These are phyloP conservation scores for Lactarius sp. DNA, from an alignment of 768 basidiomycete species.

Conservation along the genomic window DNA sequence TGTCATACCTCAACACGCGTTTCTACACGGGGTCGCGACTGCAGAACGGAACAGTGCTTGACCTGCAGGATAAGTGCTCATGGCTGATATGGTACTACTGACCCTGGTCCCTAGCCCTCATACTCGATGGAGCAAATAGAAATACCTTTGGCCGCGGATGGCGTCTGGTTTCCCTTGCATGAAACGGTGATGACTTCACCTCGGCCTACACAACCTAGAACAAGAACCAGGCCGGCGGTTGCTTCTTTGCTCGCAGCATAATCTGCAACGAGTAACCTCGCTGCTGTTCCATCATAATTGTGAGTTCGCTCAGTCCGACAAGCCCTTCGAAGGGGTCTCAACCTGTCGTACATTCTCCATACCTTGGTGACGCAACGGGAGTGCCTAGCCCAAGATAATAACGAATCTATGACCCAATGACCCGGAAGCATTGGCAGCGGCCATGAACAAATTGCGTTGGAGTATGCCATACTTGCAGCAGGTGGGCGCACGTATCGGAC, in stretches of 20 bases:
- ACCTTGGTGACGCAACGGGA: background rate
- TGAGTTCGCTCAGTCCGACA: background rate
- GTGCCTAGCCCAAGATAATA: background rate
- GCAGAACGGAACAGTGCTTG: no score
- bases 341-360: background rate
- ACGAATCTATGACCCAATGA: no score
- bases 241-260: background rate
- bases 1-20: no score
- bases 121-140: no score
- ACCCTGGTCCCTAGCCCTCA: background rate
- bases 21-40: no score
- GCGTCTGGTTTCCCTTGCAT: background rate
- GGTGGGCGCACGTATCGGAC: background rate
- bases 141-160: no score
- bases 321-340: background rate
- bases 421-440: no score
- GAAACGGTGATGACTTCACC: background rate
- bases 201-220: background rate
- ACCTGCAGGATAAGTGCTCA: no score
- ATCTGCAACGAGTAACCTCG: background rate
- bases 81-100: background rate
- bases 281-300: no score
- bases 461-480: no score
- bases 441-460: no score
- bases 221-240: background rate